Evolutionary conservation across 441 rosid genomes (phyloP), one percentile per base, ranked within the genome.

Genomic region (Gossypium trilobum): DNA sequence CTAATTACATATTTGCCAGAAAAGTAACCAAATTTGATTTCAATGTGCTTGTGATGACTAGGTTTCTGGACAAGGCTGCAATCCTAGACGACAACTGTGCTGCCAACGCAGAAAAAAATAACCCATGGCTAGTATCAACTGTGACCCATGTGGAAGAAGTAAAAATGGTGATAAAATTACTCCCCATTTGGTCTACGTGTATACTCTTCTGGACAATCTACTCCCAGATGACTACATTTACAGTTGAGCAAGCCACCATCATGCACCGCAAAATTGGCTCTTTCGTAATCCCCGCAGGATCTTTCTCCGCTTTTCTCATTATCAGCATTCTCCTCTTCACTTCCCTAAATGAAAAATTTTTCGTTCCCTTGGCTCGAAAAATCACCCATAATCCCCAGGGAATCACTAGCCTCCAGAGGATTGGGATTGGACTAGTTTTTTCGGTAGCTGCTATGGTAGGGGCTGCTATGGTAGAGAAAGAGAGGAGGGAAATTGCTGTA

Each of bases 191-290:
- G 98, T 85, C 95, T 17, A 88, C 98, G 0, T 85, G 91, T 73
- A 89, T 93, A 74, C 87, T 90, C 44, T 91, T 91, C 71, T 91
- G 95, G 97, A 91, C 97, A 56, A 80, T 87, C 44, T 93, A 93
- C 80, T 90, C 97, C 29, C 98, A 91, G 68, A 91, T 93, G 96
- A 88, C 86, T 1, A 93, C 98, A 17, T 93, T 93, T 84, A 88
- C 93, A 19, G 79, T 91, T 14, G 96, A 91, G 75, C 97, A 93
- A 82, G 92, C 95, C 6, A 83, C 89, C 23, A 72, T 83, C 77
- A 93, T 91, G 98, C 72, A 88, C 60, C 75, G 95, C 61, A 78
- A 63, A 56, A 25, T 93, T 8, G 89, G 97, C 3, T 82, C 85
- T 36, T 81, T 90, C 58, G 17, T 19, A 2, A 46, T 93, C 73